A percentile compares a stretch with the other conserved stretches of the same genome.
phyloP scores from a whole-genome alignment of 805 yeast species.

The Cyberlindnera mrakii region DNA sequence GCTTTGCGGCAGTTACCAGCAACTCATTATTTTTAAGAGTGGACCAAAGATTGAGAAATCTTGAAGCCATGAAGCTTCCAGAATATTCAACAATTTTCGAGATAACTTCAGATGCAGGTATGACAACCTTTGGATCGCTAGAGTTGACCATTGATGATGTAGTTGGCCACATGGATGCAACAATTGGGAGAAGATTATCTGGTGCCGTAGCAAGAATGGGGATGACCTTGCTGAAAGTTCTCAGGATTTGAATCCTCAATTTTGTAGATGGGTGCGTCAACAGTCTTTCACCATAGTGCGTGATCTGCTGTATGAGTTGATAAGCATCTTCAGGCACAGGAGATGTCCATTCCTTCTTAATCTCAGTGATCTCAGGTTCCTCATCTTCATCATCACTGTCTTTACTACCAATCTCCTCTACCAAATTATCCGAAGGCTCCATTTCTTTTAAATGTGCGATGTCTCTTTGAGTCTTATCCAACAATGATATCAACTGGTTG shows the following conservation, averaged over 20 bases:
- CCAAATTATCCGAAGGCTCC: constrained; percentile 32
- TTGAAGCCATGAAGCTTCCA: constrained; percentile 41
- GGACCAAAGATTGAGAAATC: constrained; percentile 44
- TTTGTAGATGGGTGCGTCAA: constrained; percentile 60
- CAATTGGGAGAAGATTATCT: constrained; percentile 39
- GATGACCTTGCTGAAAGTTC: constrained; percentile 36
- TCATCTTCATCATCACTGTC: constrained; percentile 27
- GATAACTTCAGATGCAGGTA: constrained; percentile 25
- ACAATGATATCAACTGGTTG: constrained; percentile 37
- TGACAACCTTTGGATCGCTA: constrained; percentile 24
- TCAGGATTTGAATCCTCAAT: constrained; percentile 51
- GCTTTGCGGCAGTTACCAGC: constrained; percentile 9
- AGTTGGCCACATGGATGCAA: constrained; percentile 50
- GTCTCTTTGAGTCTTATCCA: constrained; percentile 32
- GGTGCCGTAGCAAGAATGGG: constrained; percentile 50
- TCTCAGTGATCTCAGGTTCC: constrained; percentile 21
- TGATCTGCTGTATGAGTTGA: constrained; percentile 50
- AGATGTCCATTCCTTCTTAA: constrained; percentile 51
- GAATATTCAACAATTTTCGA: constrained; percentile 27
- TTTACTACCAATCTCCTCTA: constrained; percentile 27
- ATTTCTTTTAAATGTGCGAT: constrained; percentile 24
- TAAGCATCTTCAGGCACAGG: constrained; percentile 61
- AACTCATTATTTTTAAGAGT: constrained; percentile 10
- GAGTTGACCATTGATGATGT: constrained; percentile 19
- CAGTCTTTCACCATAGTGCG: constrained; percentile 62